Evolutionary conservation across 352 stramenopile species (phyloP).

Genomic region (Phytophthora tubulina): DNA sequence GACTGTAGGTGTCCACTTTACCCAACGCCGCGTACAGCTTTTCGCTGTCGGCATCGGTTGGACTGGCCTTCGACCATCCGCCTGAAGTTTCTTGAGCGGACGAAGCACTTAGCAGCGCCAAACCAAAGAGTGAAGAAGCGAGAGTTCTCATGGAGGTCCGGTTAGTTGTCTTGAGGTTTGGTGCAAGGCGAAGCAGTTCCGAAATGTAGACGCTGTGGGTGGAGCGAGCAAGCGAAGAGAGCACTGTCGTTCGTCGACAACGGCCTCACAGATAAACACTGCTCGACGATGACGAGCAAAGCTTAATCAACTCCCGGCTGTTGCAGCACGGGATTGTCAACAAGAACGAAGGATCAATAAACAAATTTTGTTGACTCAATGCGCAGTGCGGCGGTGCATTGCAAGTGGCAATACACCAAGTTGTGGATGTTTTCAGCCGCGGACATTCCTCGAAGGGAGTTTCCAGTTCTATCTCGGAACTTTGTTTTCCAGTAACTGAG

Average conservation of each 20-base stretch:
- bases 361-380: conserved; percentile 14
- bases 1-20: conserved; percentile 33
- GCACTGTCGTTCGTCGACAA: conserved; percentile 12
- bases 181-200: neutral
- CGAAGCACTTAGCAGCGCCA: conserved; percentile 4
- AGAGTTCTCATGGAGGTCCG: neutral
- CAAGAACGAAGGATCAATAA: too few species aligned
- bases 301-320: conserved; percentile 10
- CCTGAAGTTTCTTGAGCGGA: conserved; percentile 9
- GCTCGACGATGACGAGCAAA: conserved; percentile 2
- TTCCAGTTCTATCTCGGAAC: too few species aligned
- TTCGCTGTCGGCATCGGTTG: conserved; percentile 20
- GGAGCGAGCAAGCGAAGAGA: neutral
- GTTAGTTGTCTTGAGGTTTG: neutral
- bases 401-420: neutral
- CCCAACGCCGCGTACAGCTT: conserved; percentile 35
- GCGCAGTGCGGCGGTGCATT: neutral
- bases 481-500: too few species aligned
- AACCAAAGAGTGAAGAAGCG: conserved; percentile 4
- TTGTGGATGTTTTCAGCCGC: too few species aligned
- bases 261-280: neutral
- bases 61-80: neutral
- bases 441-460: neutral
- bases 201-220: conserved; percentile 1
- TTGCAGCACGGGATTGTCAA: neutral